These are phyloP conservation scores for Barnettozyma botsteinii DNA, from an alignment of 805 yeast genomes.

Conservation along the genomic window DNA sequence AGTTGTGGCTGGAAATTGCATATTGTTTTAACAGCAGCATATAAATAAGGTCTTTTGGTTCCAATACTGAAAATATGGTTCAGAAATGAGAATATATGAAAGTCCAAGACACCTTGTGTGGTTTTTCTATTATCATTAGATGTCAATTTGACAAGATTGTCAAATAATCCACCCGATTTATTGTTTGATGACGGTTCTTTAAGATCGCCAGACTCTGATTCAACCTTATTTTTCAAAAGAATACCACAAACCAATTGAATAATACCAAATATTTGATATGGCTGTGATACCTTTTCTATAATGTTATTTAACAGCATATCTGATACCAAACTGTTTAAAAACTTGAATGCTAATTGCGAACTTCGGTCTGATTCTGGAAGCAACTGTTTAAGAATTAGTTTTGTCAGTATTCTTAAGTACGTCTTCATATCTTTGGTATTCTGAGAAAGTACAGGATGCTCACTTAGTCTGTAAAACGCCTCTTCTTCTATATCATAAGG, in stretches of 20 bases:
- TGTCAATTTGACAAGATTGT: too few species aligned
- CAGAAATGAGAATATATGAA: slow-evolving; percentile 22
- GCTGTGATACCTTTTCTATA: slow-evolving; percentile 41
- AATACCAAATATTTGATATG: slow-evolving; percentile 46
- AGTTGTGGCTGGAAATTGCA: slow-evolving; percentile 10
- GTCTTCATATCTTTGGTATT: slow-evolving; percentile 23
- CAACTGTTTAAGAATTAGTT: slow-evolving; percentile 29
- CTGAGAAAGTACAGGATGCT: slow-evolving; percentile 30
- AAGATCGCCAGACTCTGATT: too few species aligned
- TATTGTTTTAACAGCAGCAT: slow-evolving; percentile 23
- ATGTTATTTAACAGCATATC: slow-evolving; percentile 38
- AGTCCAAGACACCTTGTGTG: slow-evolving; percentile 1
- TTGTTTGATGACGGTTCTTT: too few species aligned
- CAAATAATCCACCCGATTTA: too few species aligned
- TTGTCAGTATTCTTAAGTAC: slow-evolving; percentile 33
- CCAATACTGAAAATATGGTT: slow-evolving; percentile 18
- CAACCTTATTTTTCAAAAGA: background rate
- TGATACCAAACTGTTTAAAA: slow-evolving; percentile 35
- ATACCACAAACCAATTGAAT: slow-evolving; percentile 15
- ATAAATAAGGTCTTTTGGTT: slow-evolving; percentile 28
- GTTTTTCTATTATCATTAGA: too few species aligned
- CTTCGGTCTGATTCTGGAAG: slow-evolving; percentile 37
- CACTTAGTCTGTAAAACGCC: slow-evolving; percentile 30
- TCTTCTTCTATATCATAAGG: slow-evolving; percentile 29
- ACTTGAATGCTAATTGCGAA: slow-evolving; percentile 34